These are phyloP conservation scores for Dipteronia dyeriana DNA, from an alignment of 345 rosid species.

Conservation along the genomic window DNA sequence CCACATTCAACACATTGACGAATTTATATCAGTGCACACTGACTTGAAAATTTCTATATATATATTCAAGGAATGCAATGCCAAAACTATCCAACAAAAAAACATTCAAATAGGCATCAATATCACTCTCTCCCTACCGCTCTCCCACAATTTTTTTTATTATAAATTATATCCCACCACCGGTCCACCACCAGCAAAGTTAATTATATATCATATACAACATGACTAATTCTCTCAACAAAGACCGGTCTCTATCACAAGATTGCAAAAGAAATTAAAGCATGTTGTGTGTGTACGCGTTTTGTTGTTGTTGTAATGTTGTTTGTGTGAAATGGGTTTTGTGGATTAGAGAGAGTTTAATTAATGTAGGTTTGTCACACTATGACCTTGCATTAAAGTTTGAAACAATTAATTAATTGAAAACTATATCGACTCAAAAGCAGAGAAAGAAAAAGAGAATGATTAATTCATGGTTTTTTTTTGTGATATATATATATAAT, in stretches of 20 bases:
- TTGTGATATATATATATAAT: no score
- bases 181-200: not conserved
- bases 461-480: not conserved
- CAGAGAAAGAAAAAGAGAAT: not conserved
- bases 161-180: not conserved
- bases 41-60: no score
- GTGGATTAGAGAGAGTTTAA: not conserved
- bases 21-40: no score
- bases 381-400: not conserved
- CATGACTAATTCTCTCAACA: conserved; percentile 11
- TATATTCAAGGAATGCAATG: conserved; percentile 4
- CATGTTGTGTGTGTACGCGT: not conserved
- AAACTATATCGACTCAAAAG: not conserved
- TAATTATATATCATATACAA: no score
- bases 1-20: no score
- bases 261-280: conserved; percentile 16
- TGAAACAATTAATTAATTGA: not conserved
- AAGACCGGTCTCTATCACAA: conserved; percentile 23
- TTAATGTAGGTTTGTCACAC: conserved; percentile 5
- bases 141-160: not conserved
- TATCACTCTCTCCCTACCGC: not conserved
- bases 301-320: no score
- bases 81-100: conserved; percentile 24
- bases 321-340: not conserved
- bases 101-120: conserved; percentile 12